Base-by-base conservation (phyloP, 768 basidiomycete species). In the Cyclocybe aegerita region DNA sequence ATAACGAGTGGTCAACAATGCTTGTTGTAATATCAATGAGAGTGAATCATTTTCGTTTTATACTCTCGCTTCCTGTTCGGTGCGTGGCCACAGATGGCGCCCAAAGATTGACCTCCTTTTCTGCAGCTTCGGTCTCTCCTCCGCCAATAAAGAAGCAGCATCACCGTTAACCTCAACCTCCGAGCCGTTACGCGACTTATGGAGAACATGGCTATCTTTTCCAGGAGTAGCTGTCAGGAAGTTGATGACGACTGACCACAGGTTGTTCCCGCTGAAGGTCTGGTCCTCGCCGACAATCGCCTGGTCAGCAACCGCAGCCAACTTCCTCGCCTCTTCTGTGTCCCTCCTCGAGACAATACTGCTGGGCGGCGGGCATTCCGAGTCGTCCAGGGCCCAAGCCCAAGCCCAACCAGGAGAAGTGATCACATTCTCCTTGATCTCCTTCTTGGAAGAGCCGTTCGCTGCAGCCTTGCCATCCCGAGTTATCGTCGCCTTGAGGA, bases 321-420 rank as follows among this genome's bases (percentile, higher is more conserved):
- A 70, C 59, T 78, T 72, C 17, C 83, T 73, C 8, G 90, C 91
- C 69, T 93, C 90, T 35, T 75, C 73, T 4, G 92, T 95, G 60
- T 98, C 95, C 46, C 93, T 70, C 49, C 94, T 74, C n/a, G 90
- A 85, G 31, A 90, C 90, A 57, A 98, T 92, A 46, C 93, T 94
- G 59, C 88, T 90, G 2, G 95, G 90, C 4, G 96, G 96, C 3
- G 96, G 96, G 14, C 77, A 74, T 69, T 97, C 94, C 44, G 81
- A 72, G 11, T 75, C 82, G 53, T 91, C 86, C 49, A 93, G 66
- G 5, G 86, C 92, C 93, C 90, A 98, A 14, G 85, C 83, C 86
- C 90, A 93, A 29, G 76, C 80, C 86, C 85, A 89, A 54, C 77
- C 82, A 29, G 78, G 74, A 5, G 72, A 74, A 37, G 71, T 70